A percentile compares a stretch with the other conserved stretches of the same genome.
Conservation (phyloP, 2,329 filamentous ascomycete species). For the Aspergillus jensenii region DNA sequence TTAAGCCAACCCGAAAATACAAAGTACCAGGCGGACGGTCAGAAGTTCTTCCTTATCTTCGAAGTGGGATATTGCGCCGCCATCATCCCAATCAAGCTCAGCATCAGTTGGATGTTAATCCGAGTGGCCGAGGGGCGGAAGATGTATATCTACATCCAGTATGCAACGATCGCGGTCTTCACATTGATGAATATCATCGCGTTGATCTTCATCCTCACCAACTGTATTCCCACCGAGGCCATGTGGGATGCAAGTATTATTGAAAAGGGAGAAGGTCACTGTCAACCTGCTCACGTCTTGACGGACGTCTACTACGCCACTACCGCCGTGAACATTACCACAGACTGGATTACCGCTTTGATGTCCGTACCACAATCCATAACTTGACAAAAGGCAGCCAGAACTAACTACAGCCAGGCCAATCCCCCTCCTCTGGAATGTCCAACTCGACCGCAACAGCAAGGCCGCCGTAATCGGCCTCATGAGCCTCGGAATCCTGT, state of each 20-base stretch:
- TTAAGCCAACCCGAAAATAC: constrained; percentile 18
- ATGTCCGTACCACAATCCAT: constrained; percentile 16
- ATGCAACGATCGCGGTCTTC: constrained; percentile 19
- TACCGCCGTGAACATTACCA: constrained; percentile 26
- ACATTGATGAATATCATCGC: constrained; percentile 24
- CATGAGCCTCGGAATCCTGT: constrained; percentile 47
- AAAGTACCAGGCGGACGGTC: constrained; percentile 17
- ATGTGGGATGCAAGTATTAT: constrained; percentile 19
- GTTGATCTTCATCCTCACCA: constrained; percentile 23
- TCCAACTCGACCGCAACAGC: constrained; percentile 45
- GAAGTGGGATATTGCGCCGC: constrained; percentile 27
- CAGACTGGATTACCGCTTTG: constrained; percentile 25
- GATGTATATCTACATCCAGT: constrained; percentile 22
- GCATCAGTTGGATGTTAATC: constrained; percentile 27
- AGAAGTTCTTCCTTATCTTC: constrained; percentile 28
- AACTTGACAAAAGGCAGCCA: background rate
- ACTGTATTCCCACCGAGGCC: constrained; percentile 23
- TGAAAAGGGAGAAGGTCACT: constrained; percentile 18
- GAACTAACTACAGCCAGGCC: constrained; percentile 36
- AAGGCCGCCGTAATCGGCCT: constrained; percentile 49
- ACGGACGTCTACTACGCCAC: constrained; percentile 25
- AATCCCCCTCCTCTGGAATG: constrained; percentile 40
- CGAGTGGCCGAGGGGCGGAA: constrained; percentile 25
- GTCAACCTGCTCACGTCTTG: constrained; percentile 21
- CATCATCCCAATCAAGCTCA: constrained; percentile 28